Evolutionary conservation across 2,329 filamentous ascomycete genomes (phyloP).

Genomic region (Biscogniauxia sp.): DNA sequence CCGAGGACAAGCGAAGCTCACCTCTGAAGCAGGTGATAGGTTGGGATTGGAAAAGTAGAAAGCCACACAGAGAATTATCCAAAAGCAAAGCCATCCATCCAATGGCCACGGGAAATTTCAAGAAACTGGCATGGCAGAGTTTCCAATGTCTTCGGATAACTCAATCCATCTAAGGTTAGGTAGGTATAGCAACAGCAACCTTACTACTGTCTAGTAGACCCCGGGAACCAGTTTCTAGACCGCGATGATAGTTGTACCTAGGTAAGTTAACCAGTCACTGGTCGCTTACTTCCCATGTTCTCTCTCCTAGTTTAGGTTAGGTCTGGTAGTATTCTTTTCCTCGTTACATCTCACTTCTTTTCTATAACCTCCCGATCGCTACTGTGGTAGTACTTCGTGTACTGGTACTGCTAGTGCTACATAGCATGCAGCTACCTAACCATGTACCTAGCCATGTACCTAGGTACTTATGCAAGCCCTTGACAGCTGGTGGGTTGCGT

Average conservation of each 20-base stretch:
- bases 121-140: no score
- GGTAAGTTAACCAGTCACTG: neutral
- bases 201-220: neutral
- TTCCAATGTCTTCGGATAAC: neutral
- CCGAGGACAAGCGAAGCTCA: neutral
- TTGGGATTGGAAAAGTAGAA: no score
- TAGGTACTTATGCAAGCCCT: no score
- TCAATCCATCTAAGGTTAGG: neutral
- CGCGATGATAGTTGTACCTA: neutral
- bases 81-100: neutral
- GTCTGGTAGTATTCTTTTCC: neutral
- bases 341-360: neutral
- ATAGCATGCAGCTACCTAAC: neutral
- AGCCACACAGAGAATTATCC: neutral
- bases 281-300: no score
- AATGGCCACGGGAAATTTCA: no score
- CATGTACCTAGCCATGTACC: no score
- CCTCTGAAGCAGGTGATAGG: neutral
- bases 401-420: neutral
- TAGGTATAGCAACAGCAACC: no score
- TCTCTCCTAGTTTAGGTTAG: no score
- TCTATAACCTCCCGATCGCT: neutral
- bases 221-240: neutral
- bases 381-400: neutral
- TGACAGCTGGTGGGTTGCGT: no score